Percentiles rank a stretch among this genome's conserved stretches.
These are phyloP conservation scores for Verbascum thapsus DNA, from an alignment of 257 asterid species.

Conservation along the genomic window DNA sequence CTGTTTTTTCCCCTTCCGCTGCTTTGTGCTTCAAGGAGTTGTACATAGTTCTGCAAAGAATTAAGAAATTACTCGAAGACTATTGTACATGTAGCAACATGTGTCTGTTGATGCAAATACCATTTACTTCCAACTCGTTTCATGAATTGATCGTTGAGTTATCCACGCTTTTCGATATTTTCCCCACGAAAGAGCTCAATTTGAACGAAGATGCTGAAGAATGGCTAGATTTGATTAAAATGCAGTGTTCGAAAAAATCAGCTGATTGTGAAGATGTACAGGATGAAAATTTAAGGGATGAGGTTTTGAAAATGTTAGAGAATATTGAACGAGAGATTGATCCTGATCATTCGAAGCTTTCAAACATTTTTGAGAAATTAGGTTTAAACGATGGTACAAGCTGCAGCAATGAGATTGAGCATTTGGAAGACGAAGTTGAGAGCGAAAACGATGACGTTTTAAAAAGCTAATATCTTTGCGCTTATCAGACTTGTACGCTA, in stretches of 20 bases:
- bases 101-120: slow-evolving; percentile 78
- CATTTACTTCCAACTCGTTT: slow-evolving; percentile 48
- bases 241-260: slow-evolving; percentile 58
- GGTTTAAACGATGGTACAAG: slow-evolving; percentile 52
- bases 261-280: slow-evolving; percentile 36
- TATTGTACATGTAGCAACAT: slow-evolving; percentile 59
- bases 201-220: slow-evolving; percentile 67
- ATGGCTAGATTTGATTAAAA: slow-evolving; percentile 57
- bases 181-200: slow-evolving; percentile 61
- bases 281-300: slow-evolving; percentile 48
- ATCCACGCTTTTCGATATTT: slow-evolving; percentile 73
- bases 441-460: slow-evolving; percentile 58
- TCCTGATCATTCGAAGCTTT: slow-evolving; percentile 57
- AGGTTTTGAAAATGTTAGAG: slow-evolving; percentile 62
- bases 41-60: slow-evolving; percentile 65
- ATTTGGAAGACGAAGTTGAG: slow-evolving; percentile 66
- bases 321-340: slow-evolving; percentile 60
- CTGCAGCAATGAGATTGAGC: slow-evolving; percentile 71
- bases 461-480: slow-evolving; percentile 57
- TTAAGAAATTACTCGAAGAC: slow-evolving; percentile 60
- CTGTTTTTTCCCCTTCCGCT: slow-evolving; percentile 60
- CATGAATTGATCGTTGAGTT: slow-evolving; percentile 64
- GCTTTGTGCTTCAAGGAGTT: slow-evolving; percentile 77
- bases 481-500: slow-evolving; percentile 83
- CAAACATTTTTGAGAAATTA: slow-evolving; percentile 56